Percentiles rank a stretch among this genome's conserved stretches.
Evolutionary conservation across 495 filamentous ascomycete genomes (phyloP).

Genomic region (Trichoderma orchidacearum): DNA sequence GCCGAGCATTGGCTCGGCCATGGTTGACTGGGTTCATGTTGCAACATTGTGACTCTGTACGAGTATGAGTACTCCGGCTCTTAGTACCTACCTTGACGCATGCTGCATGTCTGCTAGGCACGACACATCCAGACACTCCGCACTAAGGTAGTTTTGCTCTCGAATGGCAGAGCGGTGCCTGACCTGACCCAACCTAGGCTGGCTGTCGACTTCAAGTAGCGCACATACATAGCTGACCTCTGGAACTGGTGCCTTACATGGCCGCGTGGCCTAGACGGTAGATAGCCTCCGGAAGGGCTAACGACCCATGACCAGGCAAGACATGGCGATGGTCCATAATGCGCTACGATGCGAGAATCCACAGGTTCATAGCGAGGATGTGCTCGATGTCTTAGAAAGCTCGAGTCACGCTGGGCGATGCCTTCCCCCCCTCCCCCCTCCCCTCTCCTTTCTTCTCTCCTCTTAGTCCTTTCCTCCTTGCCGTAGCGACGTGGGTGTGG

Average conservation of each 20-base stretch:
- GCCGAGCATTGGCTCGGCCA: no score
- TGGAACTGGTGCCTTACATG: neutral
- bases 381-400: neutral
- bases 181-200: no score
- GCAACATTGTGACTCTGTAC: no score
- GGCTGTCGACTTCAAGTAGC: no score
- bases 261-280: neutral
- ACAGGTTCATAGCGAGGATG: neutral
- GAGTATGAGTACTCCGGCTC: no score
- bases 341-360: neutral
- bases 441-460: no score
- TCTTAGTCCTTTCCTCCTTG: neutral
- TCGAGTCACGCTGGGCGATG: neutral
- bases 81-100: no score
- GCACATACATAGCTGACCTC: neutral
- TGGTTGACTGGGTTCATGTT: no score
- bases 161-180: no score
- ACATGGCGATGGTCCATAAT: neutral
- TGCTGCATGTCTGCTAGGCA: no score
- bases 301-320: neutral
- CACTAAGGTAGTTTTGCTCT: no score
- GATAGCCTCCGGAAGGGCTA: neutral
- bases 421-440: neutral
- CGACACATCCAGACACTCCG: no score
- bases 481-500: neutral